These are phyloP conservation scores for Friedmanniomyces simplex DNA, from an alignment of 495 filamentous ascomycete species.

Conservation along the genomic window DNA sequence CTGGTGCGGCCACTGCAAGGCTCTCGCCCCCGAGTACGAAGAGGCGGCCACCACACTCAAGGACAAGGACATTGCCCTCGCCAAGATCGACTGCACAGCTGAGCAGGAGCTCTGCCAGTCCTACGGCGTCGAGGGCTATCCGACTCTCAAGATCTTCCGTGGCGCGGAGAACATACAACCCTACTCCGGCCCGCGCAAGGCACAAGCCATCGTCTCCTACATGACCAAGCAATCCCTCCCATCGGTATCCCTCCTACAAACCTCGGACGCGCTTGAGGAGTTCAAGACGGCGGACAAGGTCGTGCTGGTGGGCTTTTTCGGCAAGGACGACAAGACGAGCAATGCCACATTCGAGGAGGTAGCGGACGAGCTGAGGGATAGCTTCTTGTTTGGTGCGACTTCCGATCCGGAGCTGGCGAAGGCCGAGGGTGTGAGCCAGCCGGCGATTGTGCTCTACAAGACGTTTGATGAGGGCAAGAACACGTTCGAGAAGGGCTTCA, in stretches of 20 bases:
- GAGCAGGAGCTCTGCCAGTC: slow-evolving; percentile 83
- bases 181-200: slow-evolving; percentile 83
- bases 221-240: slow-evolving; percentile 98
- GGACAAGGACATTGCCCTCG: slow-evolving; percentile 84
- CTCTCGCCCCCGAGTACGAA: slow-evolving; percentile 73
- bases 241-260: slow-evolving; percentile 70
- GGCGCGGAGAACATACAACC: slow-evolving; percentile 71
- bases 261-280: slow-evolving; percentile 66
- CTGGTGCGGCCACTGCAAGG: slow-evolving; percentile 75
- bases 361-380: slow-evolving; percentile 78
- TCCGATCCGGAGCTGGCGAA: slow-evolving; percentile 75
- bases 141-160: slow-evolving; percentile 97
- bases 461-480: slow-evolving; percentile 94
- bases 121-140: slow-evolving; percentile 91
- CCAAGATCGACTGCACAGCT: slow-evolving; percentile 94
- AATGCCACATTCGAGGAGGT: slow-evolving; percentile 69
- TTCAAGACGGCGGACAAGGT: slow-evolving; percentile 99
- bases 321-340: slow-evolving; percentile 70
- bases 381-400: slow-evolving; percentile 81
- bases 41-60: slow-evolving; percentile 90
- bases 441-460: slow-evolving; percentile 92
- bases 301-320: slow-evolving; percentile 81
- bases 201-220: slow-evolving; percentile 88
- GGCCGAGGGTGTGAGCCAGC: slow-evolving; percentile 76
- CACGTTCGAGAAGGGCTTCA: slow-evolving; percentile 69